Evolutionary conservation across 176 grass and related monocot species (phyloP), one percentile per base, ranked within the genome.

Genomic region (Phyllostachys edulis): DNA sequence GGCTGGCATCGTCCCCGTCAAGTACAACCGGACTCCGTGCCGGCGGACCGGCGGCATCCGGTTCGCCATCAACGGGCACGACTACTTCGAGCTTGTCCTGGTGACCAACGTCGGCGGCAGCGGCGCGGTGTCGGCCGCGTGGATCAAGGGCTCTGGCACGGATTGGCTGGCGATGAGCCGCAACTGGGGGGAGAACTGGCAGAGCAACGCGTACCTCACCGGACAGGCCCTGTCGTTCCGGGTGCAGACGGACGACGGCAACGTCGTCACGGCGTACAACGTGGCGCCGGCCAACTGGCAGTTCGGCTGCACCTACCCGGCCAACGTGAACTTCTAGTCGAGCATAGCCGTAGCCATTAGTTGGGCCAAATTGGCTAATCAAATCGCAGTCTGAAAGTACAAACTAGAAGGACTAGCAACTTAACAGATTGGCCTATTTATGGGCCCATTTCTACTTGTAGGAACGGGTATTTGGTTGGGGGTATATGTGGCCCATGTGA

Each of bases 1-100:
- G 17, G 94, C 80, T 15, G 91, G 94, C 21, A 93, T 96, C 76
- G 91, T 96, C 4, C 94, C 94, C 4, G 89, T 96, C 0, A 69
- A 67, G 75, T 94, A 85, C 55, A 44, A 67, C 27, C 71, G 90
- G 39, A 85, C 90, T 11, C 79, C 7, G 18, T 95, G 90, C 83
- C 21, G 11, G 46, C 18, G 87, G 16, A 15, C 6, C 39, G 92
- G 92, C 2, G 90, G 90, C 54, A 69, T 94, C 49, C 21, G 92
- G 87, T 94, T 94, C 81, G 74, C 79, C 52, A 68, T 94, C 27
- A 77, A 69, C 8, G 90, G 92, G 0, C 86, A 88, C 72, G 80
- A 67, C 85, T 94, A 94, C 78, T 94, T 90, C 65, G 46, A 85
- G 81, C 78, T 94, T 0, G 92, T 92, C 14, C 64, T 81, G 0